Conservation (phyloP, 495 filamentous ascomycete species). For the Trichoderma orchidacearum region DNA sequence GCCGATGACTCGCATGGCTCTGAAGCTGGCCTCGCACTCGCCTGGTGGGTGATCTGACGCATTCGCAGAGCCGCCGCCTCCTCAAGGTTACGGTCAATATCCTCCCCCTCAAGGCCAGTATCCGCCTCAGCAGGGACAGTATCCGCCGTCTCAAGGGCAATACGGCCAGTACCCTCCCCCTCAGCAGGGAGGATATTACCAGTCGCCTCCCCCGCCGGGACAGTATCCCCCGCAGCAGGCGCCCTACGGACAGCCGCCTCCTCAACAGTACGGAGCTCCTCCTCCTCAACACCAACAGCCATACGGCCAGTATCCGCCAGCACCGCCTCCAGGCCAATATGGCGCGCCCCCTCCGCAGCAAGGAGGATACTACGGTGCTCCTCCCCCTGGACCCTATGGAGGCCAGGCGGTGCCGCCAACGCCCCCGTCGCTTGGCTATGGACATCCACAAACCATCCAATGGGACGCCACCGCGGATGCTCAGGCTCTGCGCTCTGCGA, state of each 20-base stretch:
- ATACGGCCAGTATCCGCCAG: conserved; percentile 9
- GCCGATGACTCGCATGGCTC: background rate
- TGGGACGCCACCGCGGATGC: conserved; percentile 54
- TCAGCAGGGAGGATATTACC: conserved; percentile 10
- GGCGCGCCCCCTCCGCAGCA: conserved; percentile 23
- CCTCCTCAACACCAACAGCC: conserved; percentile 13
- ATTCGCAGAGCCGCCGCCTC: conserved; percentile 11
- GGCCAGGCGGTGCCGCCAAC: conserved; percentile 31
- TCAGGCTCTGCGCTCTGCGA: conserved; percentile 58
- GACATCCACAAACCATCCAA: conserved; percentile 43
- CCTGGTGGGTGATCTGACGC: conserved; percentile 1
- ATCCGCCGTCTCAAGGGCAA: conserved; percentile 9
- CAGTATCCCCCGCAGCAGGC: conserved; percentile 5
- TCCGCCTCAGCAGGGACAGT: conserved; percentile 7
- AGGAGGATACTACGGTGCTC: conserved; percentile 21
- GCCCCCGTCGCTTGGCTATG: conserved; percentile 47
- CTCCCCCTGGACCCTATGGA: conserved; percentile 20
- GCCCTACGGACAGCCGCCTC: conserved; percentile 16
- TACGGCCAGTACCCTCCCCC: conserved; percentile 23
- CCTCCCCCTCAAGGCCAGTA: conserved; percentile 11
- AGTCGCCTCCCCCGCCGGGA: conserved; percentile 8
- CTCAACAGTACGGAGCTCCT: conserved; percentile 18
- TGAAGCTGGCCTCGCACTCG: background rate
- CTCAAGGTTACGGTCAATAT: conserved; percentile 12
- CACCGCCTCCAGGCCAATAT: conserved; percentile 19